These are phyloP conservation scores for Populus hybrid DNA, from an alignment of 441 rosid species.

Conservation along the genomic window DNA sequence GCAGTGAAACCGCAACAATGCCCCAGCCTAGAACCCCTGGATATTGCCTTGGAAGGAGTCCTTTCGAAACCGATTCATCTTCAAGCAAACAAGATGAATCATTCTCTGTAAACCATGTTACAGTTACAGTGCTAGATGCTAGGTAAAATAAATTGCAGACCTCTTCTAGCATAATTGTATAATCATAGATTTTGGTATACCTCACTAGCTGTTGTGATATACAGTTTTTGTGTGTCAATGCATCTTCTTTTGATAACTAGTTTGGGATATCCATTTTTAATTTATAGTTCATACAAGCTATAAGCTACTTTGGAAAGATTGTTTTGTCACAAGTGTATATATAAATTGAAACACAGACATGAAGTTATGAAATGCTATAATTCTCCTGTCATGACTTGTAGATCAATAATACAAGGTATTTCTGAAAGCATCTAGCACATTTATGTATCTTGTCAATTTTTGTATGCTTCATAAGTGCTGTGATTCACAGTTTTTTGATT, in stretches of 20 bases:
- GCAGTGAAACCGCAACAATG: slow-evolving; percentile 56
- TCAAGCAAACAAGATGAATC: slow-evolving; percentile 54
- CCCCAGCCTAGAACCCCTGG: slow-evolving; percentile 69
- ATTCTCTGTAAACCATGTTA: slow-evolving; percentile 71
- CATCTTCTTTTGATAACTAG: background rate
- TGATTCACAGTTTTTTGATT: no score
- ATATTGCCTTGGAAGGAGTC: slow-evolving; percentile 56
- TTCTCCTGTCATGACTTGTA: no score
- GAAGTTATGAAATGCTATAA: no score
- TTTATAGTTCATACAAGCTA: background rate
- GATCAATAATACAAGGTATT: no score
- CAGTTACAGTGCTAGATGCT: slow-evolving; percentile 65
- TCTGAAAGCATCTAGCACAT: no score
- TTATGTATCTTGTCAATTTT: no score
- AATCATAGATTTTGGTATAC: background rate
- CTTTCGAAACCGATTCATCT: slow-evolving; percentile 58
- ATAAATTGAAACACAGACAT: background rate
- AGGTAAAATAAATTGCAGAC: slow-evolving; percentile 30
- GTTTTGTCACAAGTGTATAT: background rate
- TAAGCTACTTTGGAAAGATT: background rate
- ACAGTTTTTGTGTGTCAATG: background rate
- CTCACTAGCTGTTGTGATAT: background rate
- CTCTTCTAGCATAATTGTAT: background rate
- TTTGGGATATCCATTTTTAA: background rate
- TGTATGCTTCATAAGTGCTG: no score